These are phyloP conservation scores for Colletotrichum liaoningense DNA, from an alignment of 2,329 filamentous ascomycete genomes.

Conservation along the genomic window DNA sequence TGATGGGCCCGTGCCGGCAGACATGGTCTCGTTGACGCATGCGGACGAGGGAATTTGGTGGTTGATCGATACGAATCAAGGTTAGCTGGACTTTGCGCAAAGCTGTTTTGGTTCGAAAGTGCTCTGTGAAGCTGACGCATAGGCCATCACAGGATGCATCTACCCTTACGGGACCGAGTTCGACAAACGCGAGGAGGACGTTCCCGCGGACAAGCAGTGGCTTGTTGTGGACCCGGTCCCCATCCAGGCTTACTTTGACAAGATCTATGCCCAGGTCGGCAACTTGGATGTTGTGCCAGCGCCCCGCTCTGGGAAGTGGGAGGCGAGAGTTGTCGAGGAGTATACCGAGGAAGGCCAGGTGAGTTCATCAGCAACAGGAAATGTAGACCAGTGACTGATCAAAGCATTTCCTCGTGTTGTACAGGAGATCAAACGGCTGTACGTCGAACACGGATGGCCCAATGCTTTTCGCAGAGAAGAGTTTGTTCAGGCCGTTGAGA, in stretches of 20 bases:
- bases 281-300: slow-evolving; percentile 32
- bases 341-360: slow-evolving; percentile 31
- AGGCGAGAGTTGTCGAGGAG: slow-evolving; percentile 27
- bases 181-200: slow-evolving; percentile 2
- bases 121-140: neutral
- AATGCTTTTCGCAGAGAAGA: slow-evolving; percentile 28
- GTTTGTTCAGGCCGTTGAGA: slow-evolving; percentile 28
- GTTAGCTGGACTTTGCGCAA: neutral
- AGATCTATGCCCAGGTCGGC: slow-evolving; percentile 24
- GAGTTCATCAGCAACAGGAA: neutral
- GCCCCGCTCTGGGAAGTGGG: slow-evolving; percentile 30
- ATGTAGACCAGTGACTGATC: neutral
- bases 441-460: slow-evolving; percentile 23
- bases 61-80: slow-evolving; percentile 30
- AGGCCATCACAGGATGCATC: slow-evolving; percentile 11
- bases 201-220: slow-evolving; percentile 26
- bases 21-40: slow-evolving; percentile 33
- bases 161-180: slow-evolving; percentile 33
- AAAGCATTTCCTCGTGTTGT: neutral
- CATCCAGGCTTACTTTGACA: slow-evolving; percentile 29
- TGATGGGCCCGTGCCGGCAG: slow-evolving; percentile 31
- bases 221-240: slow-evolving; percentile 13
- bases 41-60: slow-evolving; percentile 33
- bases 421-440: slow-evolving; percentile 21
- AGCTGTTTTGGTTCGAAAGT: too few species aligned